phyloP scores from a whole-genome alignment of 2,329 filamentous ascomycete genomes.

The Sclerotinia sclerotiorum region DNA sequence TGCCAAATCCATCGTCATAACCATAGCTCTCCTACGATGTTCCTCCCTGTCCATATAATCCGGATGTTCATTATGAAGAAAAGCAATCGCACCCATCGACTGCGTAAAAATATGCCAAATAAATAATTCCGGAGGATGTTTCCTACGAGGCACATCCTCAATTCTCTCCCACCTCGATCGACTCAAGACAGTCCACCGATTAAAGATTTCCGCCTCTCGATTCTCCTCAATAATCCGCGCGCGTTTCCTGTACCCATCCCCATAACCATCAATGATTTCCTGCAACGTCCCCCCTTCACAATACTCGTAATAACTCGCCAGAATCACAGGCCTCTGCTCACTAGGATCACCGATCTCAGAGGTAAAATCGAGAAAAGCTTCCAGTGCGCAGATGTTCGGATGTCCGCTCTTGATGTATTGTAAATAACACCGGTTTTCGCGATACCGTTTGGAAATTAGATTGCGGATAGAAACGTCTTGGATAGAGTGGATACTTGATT shows the following conservation, averaged over 20 bases:
- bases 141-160: neutral
- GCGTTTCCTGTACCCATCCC: neutral
- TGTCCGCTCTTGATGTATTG: constrained; percentile 8
- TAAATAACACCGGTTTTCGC: neutral
- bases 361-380: constrained; percentile 7
- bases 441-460: neutral
- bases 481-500: neutral
- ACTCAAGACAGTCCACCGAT: too few relatives aligned
- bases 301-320: neutral
- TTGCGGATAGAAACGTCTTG: too few relatives aligned
- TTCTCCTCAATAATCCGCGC: too few relatives aligned
- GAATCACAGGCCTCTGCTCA: neutral
- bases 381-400: neutral
- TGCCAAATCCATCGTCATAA: neutral
- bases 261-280: too few relatives aligned
- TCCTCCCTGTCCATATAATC: neutral
- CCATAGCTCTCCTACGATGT: too few relatives aligned
- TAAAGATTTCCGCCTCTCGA: too few relatives aligned
- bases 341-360: neutral
- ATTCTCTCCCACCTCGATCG: too few relatives aligned
- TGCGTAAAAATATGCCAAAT: constrained; percentile 10
- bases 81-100: neutral
- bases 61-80: constrained; percentile 15
- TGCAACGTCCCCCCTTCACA: neutral
- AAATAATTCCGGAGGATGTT: neutral